Evolutionary conservation across 1,284 basidiomycete species (phyloP), one percentile per base, ranked within the genome.

Genomic region (Boletus mariae): DNA sequence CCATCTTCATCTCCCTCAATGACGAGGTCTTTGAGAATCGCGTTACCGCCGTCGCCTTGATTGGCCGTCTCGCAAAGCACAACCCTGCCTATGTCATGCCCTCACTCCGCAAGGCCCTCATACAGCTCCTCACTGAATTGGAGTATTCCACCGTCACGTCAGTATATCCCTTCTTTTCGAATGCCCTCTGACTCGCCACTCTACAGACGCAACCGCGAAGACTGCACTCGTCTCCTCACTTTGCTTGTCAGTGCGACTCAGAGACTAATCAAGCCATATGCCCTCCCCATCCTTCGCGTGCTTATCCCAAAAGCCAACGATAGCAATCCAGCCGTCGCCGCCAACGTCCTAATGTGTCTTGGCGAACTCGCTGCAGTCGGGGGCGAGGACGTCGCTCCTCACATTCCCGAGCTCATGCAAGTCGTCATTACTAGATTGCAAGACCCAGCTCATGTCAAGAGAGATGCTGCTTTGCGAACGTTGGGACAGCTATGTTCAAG

Each of bases 41-140:
- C 17, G 85, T 94, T 45, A 86, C 90, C 11, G 96, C 96, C 4
- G 94, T 99, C 45, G 77, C 78, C 26, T 82, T 99, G 59, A 98
- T 99, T 60, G 97, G 97, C 3, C 87, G 97, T 28, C 81, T 99
- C 26, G 93, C 96, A 2, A 85, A 88, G 64, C 92, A 98, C 73
- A 99, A 99, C 65, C 97, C 97, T 0, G 97, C 97, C 35, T 98
- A 98, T 73, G 95, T 99, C 32, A 98, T 99, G 91, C 96, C 97
- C 4, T 96, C 94, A 6, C 75, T 99, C 37, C 83, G 97, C 49
- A 99, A 99, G 71, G 90, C 95, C 2, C 78, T 99, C 52, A 98
- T 99, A 56, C 96, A 99, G 69, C 82, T 99, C 8, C 78, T 99
- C 51, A 99, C 97, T 0, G 97, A 99, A 72, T 76, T 99, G 45